A percentile compares a stretch with the other conserved stretches of the same genome.
phyloP scores from a whole-genome alignment of 1,284 basidiomycete genomes.

The Chondrostereum purpureum region DNA sequence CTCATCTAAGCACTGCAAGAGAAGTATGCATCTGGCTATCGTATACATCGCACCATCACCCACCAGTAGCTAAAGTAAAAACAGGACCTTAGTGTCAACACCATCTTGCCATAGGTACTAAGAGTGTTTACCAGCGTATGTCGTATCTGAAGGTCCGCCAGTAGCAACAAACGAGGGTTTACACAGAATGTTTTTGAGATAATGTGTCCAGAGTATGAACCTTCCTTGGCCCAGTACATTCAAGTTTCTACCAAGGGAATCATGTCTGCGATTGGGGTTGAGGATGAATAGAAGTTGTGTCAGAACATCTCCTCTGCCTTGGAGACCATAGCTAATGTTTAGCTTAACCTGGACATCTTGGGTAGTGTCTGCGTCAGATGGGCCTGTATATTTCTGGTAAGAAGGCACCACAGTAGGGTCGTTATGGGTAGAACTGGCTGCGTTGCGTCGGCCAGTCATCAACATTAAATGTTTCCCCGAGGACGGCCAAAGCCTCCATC shows the following conservation, averaged over 20 bases:
- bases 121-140: background rate
- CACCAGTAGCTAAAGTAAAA: background rate
- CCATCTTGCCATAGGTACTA: background rate
- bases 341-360: constrained; percentile 1
- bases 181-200: constrained; percentile 1
- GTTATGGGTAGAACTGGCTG: background rate
- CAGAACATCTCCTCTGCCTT: constrained; percentile 4
- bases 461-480: no score
- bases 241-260: constrained; percentile 2
- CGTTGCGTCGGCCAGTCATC: no score
- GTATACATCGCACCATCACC: constrained; percentile 2
- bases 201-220: constrained; percentile 2
- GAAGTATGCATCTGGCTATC: no score
- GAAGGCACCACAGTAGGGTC: background rate
- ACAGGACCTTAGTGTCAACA: background rate
- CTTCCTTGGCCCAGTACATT: constrained; percentile 1
- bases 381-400: constrained; percentile 5
- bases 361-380: constrained; percentile 3
- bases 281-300: background rate
- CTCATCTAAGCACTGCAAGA: no score
- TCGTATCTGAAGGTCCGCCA: background rate
- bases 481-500: no score
- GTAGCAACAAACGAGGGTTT: background rate
- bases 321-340: constrained; percentile 2
- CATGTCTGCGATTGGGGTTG: constrained; percentile 1